Percentiles rank a stretch among this genome's conserved stretches.
These are phyloP conservation scores for Corrigiola litoralis DNA, from an alignment of 179 eudicot species.

Conservation along the genomic window DNA sequence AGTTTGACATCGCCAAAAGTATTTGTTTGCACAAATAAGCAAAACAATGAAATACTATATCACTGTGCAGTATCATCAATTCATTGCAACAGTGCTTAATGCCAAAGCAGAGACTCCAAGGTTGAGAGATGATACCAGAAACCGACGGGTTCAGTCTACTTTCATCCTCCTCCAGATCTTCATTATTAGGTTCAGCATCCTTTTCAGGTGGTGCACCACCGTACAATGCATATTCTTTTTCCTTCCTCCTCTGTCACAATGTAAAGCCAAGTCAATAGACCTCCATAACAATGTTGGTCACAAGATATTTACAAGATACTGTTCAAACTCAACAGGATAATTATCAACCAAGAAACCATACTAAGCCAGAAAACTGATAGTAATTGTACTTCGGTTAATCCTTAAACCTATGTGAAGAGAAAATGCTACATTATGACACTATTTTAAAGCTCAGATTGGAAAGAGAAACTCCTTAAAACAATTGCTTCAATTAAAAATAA, in stretches of 20 bases:
- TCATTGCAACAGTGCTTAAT: too few relatives aligned
- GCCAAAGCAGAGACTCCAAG: neutral
- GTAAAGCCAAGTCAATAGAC: neutral
- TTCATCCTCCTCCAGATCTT: conserved; percentile 43
- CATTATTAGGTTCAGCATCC: conserved; percentile 34
- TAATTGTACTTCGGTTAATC: neutral
- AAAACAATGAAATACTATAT: neutral
- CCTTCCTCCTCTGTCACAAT: conserved; percentile 58
- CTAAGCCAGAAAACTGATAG: neutral
- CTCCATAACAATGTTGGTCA: neutral
- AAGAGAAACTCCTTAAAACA: neutral
- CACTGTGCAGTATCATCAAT: neutral
- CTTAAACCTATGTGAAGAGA: neutral
- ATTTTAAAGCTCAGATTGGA: neutral
- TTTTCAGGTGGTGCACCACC: conserved; percentile 66
- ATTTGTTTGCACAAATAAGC: neutral
- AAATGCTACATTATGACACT: neutral
- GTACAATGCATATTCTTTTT: conserved; percentile 59
- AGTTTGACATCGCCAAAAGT: neutral
- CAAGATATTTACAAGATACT: neutral
- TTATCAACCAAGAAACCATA: neutral
- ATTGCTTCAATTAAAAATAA: neutral
- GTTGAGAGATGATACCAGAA: conserved; percentile 50
- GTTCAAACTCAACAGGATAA: neutral
- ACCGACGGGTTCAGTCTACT: conserved; percentile 48